Evolutionary conservation across 2,329 filamentous ascomycete species (phyloP).

Genomic region (Nigrograna mackinnonii): DNA sequence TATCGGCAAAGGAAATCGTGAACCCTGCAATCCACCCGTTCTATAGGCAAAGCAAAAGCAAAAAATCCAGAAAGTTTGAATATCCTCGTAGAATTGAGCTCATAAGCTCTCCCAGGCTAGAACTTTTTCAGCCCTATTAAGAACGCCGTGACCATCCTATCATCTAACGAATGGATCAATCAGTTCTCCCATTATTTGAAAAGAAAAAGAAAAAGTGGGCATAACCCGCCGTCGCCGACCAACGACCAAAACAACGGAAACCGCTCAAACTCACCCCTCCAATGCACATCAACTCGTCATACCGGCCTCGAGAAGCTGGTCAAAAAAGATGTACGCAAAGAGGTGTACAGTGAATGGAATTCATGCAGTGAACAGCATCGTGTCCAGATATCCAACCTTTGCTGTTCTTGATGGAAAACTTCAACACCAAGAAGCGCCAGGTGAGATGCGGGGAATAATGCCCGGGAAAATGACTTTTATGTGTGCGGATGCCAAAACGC

Average conservation of each 20-base stretch:
- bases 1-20: too few relatives aligned
- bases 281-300: constrained; percentile 39
- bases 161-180: too few relatives aligned
- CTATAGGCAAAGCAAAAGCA: too few relatives aligned
- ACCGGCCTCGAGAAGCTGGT: constrained; percentile 21
- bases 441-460: constrained; percentile 23
- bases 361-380: constrained; percentile 18
- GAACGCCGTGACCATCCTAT: too few relatives aligned
- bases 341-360: constrained; percentile 30
- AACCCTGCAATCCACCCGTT: too few relatives aligned
- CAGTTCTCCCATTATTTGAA: too few relatives aligned
- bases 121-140: too few relatives aligned
- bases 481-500: not conserved
- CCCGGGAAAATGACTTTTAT: not conserved
- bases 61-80: too few relatives aligned
- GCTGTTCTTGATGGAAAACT: constrained; percentile 17
- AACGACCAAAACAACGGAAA: constrained; percentile 15
- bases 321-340: constrained; percentile 29
- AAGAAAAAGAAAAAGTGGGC: too few relatives aligned
- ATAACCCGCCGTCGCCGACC: constrained; percentile 1
- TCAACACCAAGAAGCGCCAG: constrained; percentile 25
- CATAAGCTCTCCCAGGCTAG: too few relatives aligned
- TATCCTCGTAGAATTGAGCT: too few relatives aligned
- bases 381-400: constrained; percentile 21
- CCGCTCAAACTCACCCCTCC: constrained; percentile 30